Evolutionary conservation across 225 moss, liverwort and hornwort species (phyloP), one percentile per base, ranked within the genome.

Genomic region (Takakia lepidozioides): DNA sequence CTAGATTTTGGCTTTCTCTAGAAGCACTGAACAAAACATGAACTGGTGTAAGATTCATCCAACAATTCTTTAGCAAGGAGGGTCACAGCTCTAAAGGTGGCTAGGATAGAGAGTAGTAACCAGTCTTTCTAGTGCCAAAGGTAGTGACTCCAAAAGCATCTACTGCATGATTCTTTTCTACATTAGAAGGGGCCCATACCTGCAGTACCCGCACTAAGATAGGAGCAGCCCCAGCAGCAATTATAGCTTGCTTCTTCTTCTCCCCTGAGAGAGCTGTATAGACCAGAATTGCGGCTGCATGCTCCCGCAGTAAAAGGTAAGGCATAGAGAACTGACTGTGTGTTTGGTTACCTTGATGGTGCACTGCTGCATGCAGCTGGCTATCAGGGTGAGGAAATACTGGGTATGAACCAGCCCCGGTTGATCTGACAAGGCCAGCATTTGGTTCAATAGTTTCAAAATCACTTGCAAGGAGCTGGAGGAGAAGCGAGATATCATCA

Each of bases 261-360:
- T 88, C 76, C 39, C 84, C 88, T 0, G 75, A 81, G 4, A 88
- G 6, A 9, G 88, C 81, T 23, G 35, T 69, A 47, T 88, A 88
- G 8, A 88, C 81, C 43, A 88, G 18, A 46, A 84, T 76, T 6
- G 88, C 78, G 3, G 73, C 70, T 38, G 68, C 75, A 13, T 84
- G 88, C 22, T 88, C 88, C 2, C 46, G 26, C 17, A 88, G 70
- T 10, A 84, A 5, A 21, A 67, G 25, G 39, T 53, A 60, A 27
- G 75, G 72, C 64, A 78, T 52, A 13, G 51, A 71, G 18, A 21
- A 38, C 41, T 49, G 27, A 41, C 14, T 46, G 19, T 57, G 43
- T 28, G 50, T 13, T 21, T 32, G 27, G 21, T 52, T 34, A 8
- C 22, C n/a, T 5, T 17, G 42, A 30, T 21, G 1, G 43, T 59